Base-by-base conservation (phyloP, 2,329 filamentous ascomycete genomes). In the Pyrenophora seminiperda region DNA sequence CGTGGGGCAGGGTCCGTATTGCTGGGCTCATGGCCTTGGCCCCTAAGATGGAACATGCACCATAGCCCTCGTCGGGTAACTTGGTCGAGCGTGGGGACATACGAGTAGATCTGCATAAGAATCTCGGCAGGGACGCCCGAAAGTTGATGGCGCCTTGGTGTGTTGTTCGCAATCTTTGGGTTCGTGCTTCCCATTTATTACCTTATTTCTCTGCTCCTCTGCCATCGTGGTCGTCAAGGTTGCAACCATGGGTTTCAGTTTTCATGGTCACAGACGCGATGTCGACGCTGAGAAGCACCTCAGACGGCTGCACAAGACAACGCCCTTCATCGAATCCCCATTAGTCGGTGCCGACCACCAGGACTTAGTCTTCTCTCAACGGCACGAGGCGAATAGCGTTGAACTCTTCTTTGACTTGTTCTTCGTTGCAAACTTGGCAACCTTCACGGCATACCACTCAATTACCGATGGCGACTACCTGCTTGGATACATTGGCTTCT, bases 361-460 rank as follows among this genome's bases (percentile, higher is more conserved):
- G 32, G 49, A 62, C 2, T 65, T 72, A 31, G 68, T 73, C 39
- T 73, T 74, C 45, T 67, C 65, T 18, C 71, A 74, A 53, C 61
- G 71, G 7, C 69, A 73, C 49, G 72, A 74, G 56, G 72, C 72
- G n/a, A 72, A 70, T 44, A 68, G 69, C 19, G 58, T 71, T 14
- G 72, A 74, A 43, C 60, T 74, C 6, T 74, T 73, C 54, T 74
- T 73, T 34, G 63, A 66, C 42, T 43, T 66, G 13, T 66, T 66
- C 54, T 66, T 66, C 42, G 63, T 65, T 14, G 72, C 72, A 36
- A 74, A 74, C 44, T 58, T 74, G 15, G 70, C 71, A 24, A 74
- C 71, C 0, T 74, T 74, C 31, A 74, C 72, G 1, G 67, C 71
- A 7, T 73, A 73, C 55, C 71, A 73, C 47, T 71, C 70, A 2